These are phyloP conservation scores for Panicum virgatum DNA, from an alignment of 202 grass and related monocot species.

Conservation along the genomic window DNA sequence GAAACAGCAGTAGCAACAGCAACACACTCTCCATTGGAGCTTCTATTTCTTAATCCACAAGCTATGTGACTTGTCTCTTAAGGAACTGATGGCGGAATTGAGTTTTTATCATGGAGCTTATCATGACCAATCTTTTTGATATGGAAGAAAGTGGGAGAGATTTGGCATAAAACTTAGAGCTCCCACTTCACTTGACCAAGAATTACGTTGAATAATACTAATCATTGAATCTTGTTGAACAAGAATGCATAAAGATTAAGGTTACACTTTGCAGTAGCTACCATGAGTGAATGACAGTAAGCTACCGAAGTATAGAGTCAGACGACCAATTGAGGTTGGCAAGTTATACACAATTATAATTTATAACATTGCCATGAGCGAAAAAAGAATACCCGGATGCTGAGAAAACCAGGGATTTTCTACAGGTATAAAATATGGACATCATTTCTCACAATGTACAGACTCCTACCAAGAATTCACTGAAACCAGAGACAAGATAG, in stretches of 20 bases:
- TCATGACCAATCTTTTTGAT: neutral
- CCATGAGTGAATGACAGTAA: neutral
- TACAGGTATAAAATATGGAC: constrained; percentile 9
- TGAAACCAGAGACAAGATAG: neutral
- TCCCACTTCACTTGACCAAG: neutral
- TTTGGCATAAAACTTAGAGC: neutral
- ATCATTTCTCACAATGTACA: neutral
- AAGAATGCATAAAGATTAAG: constrained; percentile 16
- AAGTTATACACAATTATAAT: neutral
- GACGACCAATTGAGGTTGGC: neutral
- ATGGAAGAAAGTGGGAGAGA: neutral
- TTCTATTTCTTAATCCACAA: neutral
- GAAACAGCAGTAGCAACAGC: neutral
- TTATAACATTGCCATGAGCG: no score
- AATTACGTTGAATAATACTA: neutral
- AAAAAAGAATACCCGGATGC: neutral
- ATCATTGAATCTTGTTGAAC: constrained; percentile 34
- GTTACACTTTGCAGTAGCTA: constrained; percentile 17
- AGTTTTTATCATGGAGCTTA: no score
- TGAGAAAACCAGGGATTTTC: constrained; percentile 14
- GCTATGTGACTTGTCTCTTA: neutral
- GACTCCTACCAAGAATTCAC: neutral
- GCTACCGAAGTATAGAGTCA: constrained; percentile 7
- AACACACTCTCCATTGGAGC: neutral
- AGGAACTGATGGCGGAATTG: constrained; percentile 5